Evolutionary conservation across 2,329 filamentous ascomycete genomes (phyloP).

Genomic region (Corynespora cassiicola): DNA sequence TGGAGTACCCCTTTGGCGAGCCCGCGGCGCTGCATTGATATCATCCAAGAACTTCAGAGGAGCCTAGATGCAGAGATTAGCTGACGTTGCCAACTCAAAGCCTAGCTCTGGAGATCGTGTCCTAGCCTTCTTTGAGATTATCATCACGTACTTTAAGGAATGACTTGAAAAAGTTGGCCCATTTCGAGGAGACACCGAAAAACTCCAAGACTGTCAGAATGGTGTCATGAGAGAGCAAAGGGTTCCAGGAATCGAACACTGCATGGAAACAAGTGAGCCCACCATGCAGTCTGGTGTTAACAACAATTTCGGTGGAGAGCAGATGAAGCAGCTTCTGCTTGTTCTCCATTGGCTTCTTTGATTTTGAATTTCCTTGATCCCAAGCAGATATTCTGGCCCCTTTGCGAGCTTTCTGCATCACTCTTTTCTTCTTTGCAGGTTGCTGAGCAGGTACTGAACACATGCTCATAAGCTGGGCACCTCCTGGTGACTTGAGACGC

Average conservation of each 20-base stretch:
- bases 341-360: slow-evolving; percentile 36
- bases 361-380: too few relatives aligned
- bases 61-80: too few relatives aligned
- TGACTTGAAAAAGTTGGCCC: slow-evolving; percentile 53
- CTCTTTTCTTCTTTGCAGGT: neutral
- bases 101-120: too few relatives aligned
- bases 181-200: slow-evolving; percentile 51
- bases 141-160: too few relatives aligned
- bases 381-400: too few relatives aligned
- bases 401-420: too few relatives aligned
- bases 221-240: slow-evolving; percentile 52
- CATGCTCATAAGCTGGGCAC: too few relatives aligned
- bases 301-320: slow-evolving; percentile 35
- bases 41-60: slow-evolving; percentile 52
- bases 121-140: too few relatives aligned
- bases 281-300: slow-evolving; percentile 37
- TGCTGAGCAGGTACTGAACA: neutral
- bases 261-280: slow-evolving; percentile 39
- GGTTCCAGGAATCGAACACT: slow-evolving; percentile 38
- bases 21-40: slow-evolving; percentile 40
- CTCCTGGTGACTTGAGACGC: too few relatives aligned
- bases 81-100: too few relatives aligned
- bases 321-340: slow-evolving; percentile 40
- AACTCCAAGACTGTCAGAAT: slow-evolving; percentile 53
- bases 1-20: slow-evolving; percentile 53